A percentile compares a stretch with the other conserved stretches of the same genome.
These are phyloP conservation scores for Exophiala spinifera DNA, from an alignment of 2,329 filamentous ascomycete genomes.

Conservation along the genomic window DNA sequence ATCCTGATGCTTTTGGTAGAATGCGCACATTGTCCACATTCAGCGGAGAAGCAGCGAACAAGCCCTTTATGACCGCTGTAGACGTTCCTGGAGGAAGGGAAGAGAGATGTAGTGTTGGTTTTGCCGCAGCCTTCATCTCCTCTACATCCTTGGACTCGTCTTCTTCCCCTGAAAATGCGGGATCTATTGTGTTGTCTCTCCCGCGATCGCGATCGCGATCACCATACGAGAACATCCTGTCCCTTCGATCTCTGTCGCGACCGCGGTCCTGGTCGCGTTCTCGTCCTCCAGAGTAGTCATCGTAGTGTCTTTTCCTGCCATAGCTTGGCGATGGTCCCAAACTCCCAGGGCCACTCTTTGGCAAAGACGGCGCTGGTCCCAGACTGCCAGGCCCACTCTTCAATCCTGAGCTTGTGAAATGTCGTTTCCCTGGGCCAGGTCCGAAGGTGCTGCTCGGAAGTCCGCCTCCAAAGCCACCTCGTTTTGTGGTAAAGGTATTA, in stretches of 20 bases:
- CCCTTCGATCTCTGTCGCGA: conserved; percentile 9
- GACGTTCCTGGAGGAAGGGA: conserved; percentile 54
- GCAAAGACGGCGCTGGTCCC: conserved; percentile 35
- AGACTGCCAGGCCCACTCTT: conserved; percentile 51
- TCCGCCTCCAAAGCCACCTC: conserved; percentile 35
- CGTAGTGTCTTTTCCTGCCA: conserved; percentile 55
- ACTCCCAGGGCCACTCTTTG: conserved; percentile 62
- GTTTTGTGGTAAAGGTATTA: conserved; percentile 26
- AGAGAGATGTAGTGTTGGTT: conserved; percentile 54
- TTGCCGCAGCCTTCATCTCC: conserved; percentile 49
- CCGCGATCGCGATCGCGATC: conserved; percentile 9
- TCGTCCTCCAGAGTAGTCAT: conserved; percentile 32
- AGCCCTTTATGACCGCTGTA: conserved; percentile 47
- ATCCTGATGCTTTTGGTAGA: conserved; percentile 52
- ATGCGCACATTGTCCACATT: conserved; percentile 72
- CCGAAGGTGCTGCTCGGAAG: conserved; percentile 31
- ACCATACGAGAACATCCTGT: conserved; percentile 21
- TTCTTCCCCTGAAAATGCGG: conserved; percentile 9
- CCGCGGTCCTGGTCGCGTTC: conserved; percentile 36
- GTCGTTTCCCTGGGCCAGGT: conserved; percentile 54
- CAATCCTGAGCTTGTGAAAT: conserved; percentile 53
- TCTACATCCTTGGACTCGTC: conserved; percentile 15
- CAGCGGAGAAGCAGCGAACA: conserved; percentile 52
- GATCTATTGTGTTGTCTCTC: conserved; percentile 3
- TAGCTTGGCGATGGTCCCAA: conserved; percentile 54